Conservation (phyloP, 306 rosid species). For the Cicer pinnatifidum region DNA sequence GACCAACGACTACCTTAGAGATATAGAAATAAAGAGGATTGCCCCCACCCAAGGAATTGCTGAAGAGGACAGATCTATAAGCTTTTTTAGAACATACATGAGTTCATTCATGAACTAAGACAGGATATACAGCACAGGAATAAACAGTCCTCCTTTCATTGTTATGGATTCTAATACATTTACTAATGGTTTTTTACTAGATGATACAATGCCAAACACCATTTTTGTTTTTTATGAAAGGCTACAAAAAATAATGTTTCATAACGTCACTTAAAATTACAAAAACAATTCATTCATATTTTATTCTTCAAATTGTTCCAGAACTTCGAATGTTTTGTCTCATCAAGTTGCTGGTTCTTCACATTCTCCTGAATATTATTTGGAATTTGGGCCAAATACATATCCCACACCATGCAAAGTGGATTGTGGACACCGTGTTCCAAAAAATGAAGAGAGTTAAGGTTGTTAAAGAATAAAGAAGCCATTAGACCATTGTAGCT, state of each 20-base stretch:
- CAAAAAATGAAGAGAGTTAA: background rate
- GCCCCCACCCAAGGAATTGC: too few relatives aligned
- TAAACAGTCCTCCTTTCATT: background rate
- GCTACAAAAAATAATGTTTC: background rate
- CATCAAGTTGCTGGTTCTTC: background rate
- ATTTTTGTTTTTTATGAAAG: background rate
- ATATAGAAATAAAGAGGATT: too few relatives aligned
- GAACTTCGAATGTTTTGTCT: background rate
- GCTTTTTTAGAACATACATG: too few relatives aligned
- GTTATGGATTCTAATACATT: background rate
- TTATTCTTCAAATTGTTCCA: background rate
- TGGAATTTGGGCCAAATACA: too few relatives aligned
- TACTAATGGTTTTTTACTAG: slow-evolving; percentile 1
- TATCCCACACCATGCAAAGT: too few relatives aligned
- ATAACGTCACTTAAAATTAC: background rate
- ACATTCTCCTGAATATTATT: background rate
- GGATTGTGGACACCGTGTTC: background rate
- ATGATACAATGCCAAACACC: background rate
- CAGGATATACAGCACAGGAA: too few relatives aligned
- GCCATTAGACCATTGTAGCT: background rate
- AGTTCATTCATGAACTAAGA: too few relatives aligned
- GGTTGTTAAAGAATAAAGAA: background rate
- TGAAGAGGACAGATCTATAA: too few relatives aligned
- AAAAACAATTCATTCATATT: background rate
- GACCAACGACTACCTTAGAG: too few relatives aligned